Conservation (phyloP, 495 filamentous ascomycete species). For the Neurospora africana region DNA sequence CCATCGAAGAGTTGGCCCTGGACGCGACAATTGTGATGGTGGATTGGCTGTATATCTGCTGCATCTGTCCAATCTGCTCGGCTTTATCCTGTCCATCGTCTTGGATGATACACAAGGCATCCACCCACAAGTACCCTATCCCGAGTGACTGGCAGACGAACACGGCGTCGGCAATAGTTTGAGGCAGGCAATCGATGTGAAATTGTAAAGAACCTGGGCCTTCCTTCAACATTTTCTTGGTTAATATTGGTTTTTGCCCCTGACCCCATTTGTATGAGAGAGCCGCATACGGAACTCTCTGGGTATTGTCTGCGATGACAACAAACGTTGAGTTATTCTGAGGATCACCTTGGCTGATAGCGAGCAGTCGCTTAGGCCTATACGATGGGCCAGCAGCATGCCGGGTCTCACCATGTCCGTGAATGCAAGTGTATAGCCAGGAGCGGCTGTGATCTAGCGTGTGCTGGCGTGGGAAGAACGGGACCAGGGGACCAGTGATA, state of each 20-base stretch:
- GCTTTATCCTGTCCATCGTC: background rate
- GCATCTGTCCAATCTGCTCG: background rate
- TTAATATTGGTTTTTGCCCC: background rate
- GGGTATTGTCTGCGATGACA: background rate
- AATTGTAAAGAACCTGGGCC: background rate
- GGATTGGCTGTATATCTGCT: background rate
- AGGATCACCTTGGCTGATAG: background rate
- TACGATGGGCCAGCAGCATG: background rate
- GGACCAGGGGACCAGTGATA: background rate
- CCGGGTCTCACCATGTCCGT: background rate
- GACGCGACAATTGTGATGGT: background rate
- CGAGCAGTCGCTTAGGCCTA: background rate
- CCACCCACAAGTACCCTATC: background rate
- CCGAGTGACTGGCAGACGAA: background rate
- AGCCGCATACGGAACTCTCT: background rate
- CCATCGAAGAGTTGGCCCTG: background rate
- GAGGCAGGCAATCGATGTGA: background rate
- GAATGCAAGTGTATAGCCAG: background rate
- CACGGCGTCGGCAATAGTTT: background rate
- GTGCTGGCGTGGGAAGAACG: background rate
- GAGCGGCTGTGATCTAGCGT: background rate
- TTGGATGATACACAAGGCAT: background rate
- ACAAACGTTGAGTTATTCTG: background rate
- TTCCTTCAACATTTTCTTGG: background rate
- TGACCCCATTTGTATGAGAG: background rate